Base-by-base conservation (phyloP, 495 filamentous ascomycete species). In the Podospora pseudocomata region DNA sequence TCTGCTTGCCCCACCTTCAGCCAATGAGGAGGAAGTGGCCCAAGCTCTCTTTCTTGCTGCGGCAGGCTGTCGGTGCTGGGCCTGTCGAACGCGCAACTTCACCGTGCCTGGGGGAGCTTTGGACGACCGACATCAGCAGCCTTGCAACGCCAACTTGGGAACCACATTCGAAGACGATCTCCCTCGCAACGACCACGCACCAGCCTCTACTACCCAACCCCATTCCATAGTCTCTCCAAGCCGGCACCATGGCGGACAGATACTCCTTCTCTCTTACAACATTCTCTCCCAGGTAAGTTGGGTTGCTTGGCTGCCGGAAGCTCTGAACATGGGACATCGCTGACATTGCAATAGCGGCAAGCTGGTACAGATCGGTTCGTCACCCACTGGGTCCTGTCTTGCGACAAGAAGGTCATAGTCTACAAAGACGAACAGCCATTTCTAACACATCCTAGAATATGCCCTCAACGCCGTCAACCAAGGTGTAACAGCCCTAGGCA, bases 221-320 rank as follows among this genome's bases (percentile, higher is more conserved):
- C 53, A 58, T 28, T 32, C 15, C 30, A 27, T 23, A 58, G n/a
- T 27, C 53, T 57, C 55, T 19, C 20, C 57, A 69, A 13, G 64
- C 26, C 39, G 55, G 20, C 71, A 82, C 70, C 76, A 99, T 99
- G 95, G 93, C 95, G 72, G 96, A 99, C 82, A 87, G 96, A 84
- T 99, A 99, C 80, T 97, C 95, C 60, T 99, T 98, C 90, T 98
- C 96, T 54, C 86, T 99, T 75, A 99, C 95, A 62, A 99, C 95
- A 67, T 99, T 99, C 90, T 98, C 95, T 72, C 95, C 95, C 74
- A 99, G 94, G 95, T 97, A 93, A 84, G 86, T n/a, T 44, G 32
- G 61, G 61, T 44, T 13, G 61, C 32, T 39, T 44, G n/a, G 61
- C 18, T 20, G 27, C n/a, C 13, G 34, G 59, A 28, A 27, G 56